Percentiles rank a stretch among this genome's conserved stretches.
phyloP scores from a whole-genome alignment of 2,329 filamentous ascomycete genomes.

The Zarea fungicola region DNA sequence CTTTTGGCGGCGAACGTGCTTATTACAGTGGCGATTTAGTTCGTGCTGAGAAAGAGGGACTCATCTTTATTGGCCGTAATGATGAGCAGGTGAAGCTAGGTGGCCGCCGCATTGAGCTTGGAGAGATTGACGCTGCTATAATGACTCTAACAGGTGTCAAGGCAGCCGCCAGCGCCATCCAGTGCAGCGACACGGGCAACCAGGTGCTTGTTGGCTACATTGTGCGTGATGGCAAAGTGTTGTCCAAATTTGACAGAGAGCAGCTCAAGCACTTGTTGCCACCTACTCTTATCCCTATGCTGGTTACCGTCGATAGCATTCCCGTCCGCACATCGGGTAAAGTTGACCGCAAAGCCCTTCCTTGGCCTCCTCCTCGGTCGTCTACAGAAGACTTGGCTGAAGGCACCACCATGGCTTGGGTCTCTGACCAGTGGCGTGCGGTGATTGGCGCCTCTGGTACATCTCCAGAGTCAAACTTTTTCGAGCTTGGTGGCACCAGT shows the following conservation, averaged over 20 bases:
- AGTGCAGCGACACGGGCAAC: constrained; percentile 17
- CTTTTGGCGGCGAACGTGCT: constrained; percentile 19
- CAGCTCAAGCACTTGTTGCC: constrained; percentile 15
- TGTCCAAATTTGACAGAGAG: constrained; percentile 3
- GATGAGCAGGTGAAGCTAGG: constrained; percentile 26
- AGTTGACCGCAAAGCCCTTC: constrained; percentile 19
- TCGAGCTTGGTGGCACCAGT: constrained; percentile 20
- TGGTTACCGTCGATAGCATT: constrained; percentile 16
- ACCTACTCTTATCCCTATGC: constrained; percentile 18
- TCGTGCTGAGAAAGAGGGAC: constrained; percentile 18
- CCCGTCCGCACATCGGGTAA: constrained; percentile 20
- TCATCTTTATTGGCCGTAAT: constrained; percentile 22
- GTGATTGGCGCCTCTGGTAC: constrained; percentile 16
- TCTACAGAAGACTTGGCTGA: background rate
- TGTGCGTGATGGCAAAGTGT: constrained; percentile 12
- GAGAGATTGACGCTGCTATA: constrained; percentile 22
- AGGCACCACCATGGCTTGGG: constrained; percentile 16
- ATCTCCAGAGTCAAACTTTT: constrained; percentile 16
- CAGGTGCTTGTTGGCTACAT: constrained; percentile 20
- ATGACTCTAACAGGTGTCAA: constrained; percentile 18
- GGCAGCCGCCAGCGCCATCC: constrained; percentile 17
- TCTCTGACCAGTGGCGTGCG: constrained; percentile 18
- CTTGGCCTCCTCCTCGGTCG: constrained; percentile 6
- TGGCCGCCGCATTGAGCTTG: constrained; percentile 24
- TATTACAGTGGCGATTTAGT: constrained; percentile 23